phyloP scores from a whole-genome alignment of 805 yeast genomes.

The Ogataea ramenticola region DNA sequence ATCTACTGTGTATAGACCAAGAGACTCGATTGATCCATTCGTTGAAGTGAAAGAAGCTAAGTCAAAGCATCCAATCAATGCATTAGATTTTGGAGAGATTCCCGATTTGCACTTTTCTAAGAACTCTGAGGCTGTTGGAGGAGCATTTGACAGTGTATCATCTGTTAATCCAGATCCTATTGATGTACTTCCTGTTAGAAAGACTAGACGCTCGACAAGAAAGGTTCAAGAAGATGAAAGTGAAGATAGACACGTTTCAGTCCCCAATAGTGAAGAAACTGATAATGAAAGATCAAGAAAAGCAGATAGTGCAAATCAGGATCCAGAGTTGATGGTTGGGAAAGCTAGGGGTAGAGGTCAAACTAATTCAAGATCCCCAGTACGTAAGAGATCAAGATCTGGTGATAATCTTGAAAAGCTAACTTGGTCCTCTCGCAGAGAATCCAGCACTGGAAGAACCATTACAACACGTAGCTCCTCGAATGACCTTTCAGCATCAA shows the following conservation, averaged over 20 bases:
- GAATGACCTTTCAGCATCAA: neutral
- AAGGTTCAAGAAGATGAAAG: neutral
- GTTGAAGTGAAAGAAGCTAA: neutral
- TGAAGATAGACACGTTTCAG: neutral
- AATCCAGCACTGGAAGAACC: neutral
- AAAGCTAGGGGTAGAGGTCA: neutral
- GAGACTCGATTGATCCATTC: neutral
- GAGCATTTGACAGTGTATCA: constrained; percentile 1
- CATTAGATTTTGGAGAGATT: neutral
- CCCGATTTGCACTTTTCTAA: neutral
- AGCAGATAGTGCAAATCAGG: neutral
- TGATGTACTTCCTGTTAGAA: neutral
- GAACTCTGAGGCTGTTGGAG: neutral
- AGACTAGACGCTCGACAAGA: neutral
- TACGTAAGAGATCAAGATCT: neutral
- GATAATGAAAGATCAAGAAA: neutral
- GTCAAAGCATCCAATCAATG: neutral
- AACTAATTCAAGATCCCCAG: constrained; percentile 1
- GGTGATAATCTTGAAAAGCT: constrained; percentile 1
- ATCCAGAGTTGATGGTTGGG: neutral
- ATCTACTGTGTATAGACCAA: neutral
- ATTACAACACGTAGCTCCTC: constrained; percentile 2
- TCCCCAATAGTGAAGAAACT: neutral
- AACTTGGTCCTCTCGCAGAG: neutral
- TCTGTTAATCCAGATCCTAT: no score